These are phyloP conservation scores for Nemania sp. DNA, from an alignment of 2,329 filamentous ascomycete genomes.

Conservation along the genomic window DNA sequence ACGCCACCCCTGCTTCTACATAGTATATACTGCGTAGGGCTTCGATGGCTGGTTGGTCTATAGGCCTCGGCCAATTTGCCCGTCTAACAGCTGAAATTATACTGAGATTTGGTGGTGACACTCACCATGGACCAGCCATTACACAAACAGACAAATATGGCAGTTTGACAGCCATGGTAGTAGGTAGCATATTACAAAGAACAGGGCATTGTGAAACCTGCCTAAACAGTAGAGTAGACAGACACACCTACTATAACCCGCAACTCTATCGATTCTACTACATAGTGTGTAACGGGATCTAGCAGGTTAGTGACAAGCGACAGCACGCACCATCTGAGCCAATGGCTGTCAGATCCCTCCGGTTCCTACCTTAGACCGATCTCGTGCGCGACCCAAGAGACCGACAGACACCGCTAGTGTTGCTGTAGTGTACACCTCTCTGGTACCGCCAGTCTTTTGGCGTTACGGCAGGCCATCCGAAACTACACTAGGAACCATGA, in stretches of 20 bases:
- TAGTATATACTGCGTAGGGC: too few species aligned
- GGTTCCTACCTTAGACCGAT: slow-evolving; percentile 39
- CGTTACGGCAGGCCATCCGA: slow-evolving; percentile 34
- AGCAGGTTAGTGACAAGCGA: slow-evolving; percentile 33
- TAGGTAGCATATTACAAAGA: slow-evolving; percentile 1
- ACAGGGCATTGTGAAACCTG: slow-evolving; percentile 28
- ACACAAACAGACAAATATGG: background rate
- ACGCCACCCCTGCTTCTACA: slow-evolving; percentile 35
- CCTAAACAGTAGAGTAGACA: background rate
- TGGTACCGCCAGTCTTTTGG: slow-evolving; percentile 24
- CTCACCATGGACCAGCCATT: slow-evolving; percentile 1
- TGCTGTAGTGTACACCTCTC: slow-evolving; percentile 10
- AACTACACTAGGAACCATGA: slow-evolving; percentile 26
- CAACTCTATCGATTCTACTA: slow-evolving; percentile 22
- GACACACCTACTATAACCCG: background rate
- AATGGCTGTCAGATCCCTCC: slow-evolving; percentile 34
- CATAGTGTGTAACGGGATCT: slow-evolving; percentile 36
- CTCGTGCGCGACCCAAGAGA: slow-evolving; percentile 18
- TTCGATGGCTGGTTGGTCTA: slow-evolving; percentile 14
- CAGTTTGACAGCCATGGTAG: slow-evolving; percentile 6
- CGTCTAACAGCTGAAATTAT: slow-evolving; percentile 7
- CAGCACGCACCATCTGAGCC: slow-evolving; percentile 27
- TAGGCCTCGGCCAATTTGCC: slow-evolving; percentile 9
- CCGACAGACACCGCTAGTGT: slow-evolving; percentile 31
- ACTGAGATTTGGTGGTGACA: slow-evolving; percentile 4